A percentile compares a stretch with the other conserved stretches of the same genome.
phyloP scores from a whole-genome alignment of 73 alveolate species.

The Symbiodinium pilosum region DNA sequence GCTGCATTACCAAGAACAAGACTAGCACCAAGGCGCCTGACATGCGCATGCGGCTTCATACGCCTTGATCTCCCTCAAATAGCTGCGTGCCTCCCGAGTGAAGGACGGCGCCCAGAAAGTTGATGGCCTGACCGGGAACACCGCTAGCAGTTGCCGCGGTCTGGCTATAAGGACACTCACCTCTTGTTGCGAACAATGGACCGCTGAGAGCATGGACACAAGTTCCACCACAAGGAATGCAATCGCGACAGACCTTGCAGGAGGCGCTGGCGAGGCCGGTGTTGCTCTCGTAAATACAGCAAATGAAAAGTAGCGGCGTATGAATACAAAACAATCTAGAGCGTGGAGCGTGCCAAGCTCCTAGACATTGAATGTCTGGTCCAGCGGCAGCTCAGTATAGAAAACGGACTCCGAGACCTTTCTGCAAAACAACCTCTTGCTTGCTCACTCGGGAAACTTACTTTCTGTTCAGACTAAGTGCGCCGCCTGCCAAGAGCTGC shows the following conservation, averaged over 20 bases:
- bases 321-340: too few relatives aligned
- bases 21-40: conserved; percentile 31
- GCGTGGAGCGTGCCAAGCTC: too few relatives aligned
- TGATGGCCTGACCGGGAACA: neutral
- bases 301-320: too few relatives aligned
- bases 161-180: neutral
- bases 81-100: conserved; percentile 37
- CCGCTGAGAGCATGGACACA: conserved; percentile 63
- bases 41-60: too few relatives aligned
- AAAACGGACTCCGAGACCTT: neutral
- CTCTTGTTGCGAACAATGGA: conserved; percentile 61
- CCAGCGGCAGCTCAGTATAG: neutral
- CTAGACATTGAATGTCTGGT: too few relatives aligned
- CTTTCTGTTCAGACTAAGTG: too few relatives aligned
- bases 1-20: conserved; percentile 59
- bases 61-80: too few relatives aligned
- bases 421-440: too few relatives aligned
- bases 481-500: conserved; percentile 74
- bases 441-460: too few relatives aligned
- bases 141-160: neutral
- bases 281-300: neutral
- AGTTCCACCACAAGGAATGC: conserved; percentile 54
- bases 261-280: neutral
- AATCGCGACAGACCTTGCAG: conserved; percentile 27
- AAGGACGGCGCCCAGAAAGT: conserved; percentile 61